Conservation (phyloP, 805 yeast genomes). For the Starmerella roubikii region DNA sequence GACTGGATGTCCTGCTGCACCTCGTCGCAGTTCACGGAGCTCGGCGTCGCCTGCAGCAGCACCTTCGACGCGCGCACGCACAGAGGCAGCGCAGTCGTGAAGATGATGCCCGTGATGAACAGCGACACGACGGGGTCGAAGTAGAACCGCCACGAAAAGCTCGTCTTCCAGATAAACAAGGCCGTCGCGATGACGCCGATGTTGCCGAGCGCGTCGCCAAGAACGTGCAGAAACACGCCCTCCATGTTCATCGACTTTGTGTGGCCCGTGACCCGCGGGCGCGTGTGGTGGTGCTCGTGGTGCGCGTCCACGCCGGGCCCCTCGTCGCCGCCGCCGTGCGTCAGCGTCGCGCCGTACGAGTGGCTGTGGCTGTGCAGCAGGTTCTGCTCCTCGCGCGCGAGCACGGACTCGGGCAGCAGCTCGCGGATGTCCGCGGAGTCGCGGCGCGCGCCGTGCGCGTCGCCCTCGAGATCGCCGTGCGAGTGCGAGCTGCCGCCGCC, state of each 20-base stretch:
- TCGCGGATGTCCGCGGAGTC: conserved; percentile 1
- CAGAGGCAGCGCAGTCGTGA: conserved; percentile 80
- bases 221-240: conserved; percentile 87
- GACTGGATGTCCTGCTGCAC: conserved; percentile 55
- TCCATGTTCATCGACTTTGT: conserved; percentile 82
- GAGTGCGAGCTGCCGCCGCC: conserved; percentile 31
- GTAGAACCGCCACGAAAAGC: conserved; percentile 74
- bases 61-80: conserved; percentile 79
- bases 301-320: conserved; percentile 13
- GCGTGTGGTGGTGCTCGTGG: conserved; percentile 24
- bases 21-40: conserved; percentile 59
- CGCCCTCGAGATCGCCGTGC: conserved; percentile 19
- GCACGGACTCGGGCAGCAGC: conserved; percentile 16
- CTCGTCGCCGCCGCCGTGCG: conserved; percentile 1
- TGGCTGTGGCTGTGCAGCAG: conserved; percentile 12
- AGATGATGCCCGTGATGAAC: conserved; percentile 74
- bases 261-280: conserved; percentile 22
- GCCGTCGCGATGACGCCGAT: conserved; percentile 87
- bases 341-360: background rate
- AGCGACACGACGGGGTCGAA: conserved; percentile 79
- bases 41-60: conserved; percentile 83
- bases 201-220: conserved; percentile 94
- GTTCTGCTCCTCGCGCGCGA: conserved; percentile 20
- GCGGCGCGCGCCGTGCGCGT: conserved; percentile 5
- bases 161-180: conserved; percentile 83